phyloP scores from a whole-genome alignment of 2,329 filamentous ascomycete genomes.

The Fusarium pininemorale region DNA sequence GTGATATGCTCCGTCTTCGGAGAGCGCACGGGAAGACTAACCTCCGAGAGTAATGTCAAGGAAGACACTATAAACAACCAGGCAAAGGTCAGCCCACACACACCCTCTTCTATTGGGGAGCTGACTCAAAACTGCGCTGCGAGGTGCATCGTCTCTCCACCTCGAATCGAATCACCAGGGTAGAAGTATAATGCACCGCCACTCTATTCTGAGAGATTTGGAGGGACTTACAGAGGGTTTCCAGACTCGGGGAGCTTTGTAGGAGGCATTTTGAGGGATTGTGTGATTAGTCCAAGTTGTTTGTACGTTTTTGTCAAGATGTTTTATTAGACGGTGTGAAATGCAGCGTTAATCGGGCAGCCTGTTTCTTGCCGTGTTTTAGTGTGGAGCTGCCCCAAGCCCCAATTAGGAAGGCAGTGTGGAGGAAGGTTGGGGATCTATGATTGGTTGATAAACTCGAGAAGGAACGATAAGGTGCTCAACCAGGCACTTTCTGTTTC shows the following conservation, averaged over 20 bases:
- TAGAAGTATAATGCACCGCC: conserved; percentile 21
- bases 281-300: not conserved
- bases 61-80: conserved; percentile 62
- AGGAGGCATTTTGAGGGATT: conserved; percentile 50
- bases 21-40: conserved; percentile 46
- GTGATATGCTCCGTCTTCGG: conserved; percentile 12
- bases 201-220: not conserved
- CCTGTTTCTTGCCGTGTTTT: conserved; percentile 15
- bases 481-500: not conserved
- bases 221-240: conserved; percentile 56
- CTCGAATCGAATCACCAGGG: conserved; percentile 15
- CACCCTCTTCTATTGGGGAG: conserved; percentile 14
- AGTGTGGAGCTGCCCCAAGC: conserved; percentile 18
- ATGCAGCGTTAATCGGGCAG: not conserved
- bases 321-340: conserved; percentile 5
- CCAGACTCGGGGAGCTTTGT: conserved; percentile 58
- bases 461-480: not conserved
- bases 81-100: conserved; percentile 37
- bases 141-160: conserved; percentile 28
- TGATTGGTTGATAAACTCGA: conserved; percentile 11
- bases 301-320: conserved; percentile 3
- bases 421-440: conserved; percentile 4
- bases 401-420: conserved; percentile 12
- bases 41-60: conserved; percentile 84
- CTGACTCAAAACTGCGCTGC: conserved; percentile 27